A percentile compares a stretch with the other conserved stretches of the same genome.
These are phyloP conservation scores for Podaxis sp. DNA, from an alignment of 768 basidiomycete genomes.

Conservation along the genomic window DNA sequence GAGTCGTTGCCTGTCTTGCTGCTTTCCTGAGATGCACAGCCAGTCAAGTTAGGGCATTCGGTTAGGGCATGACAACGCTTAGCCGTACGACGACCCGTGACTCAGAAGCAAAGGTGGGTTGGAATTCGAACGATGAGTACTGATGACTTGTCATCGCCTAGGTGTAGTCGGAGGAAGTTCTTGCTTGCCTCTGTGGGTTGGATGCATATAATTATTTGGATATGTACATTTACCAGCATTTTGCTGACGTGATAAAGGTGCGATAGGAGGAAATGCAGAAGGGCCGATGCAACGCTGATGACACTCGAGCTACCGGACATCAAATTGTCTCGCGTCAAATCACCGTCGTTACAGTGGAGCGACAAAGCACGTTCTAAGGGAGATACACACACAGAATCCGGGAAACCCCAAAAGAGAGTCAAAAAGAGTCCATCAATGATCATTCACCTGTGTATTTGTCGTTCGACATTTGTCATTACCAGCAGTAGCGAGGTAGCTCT, in stretches of 20 bases:
- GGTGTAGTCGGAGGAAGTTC: not conserved
- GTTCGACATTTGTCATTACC: not conserved
- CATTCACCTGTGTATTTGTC: not conserved
- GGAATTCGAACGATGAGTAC: not conserved
- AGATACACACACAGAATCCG: not conserved
- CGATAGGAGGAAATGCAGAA: not conserved
- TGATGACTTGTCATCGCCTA: not conserved
- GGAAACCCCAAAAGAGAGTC: not conserved
- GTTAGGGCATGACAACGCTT: not conserved
- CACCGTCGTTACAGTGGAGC: not conserved
- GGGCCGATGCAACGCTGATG: not conserved
- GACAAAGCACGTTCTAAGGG: not conserved
- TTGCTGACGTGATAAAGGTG: not conserved
- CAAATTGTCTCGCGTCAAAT: not conserved
- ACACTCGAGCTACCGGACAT: not conserved
- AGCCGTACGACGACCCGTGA: not conserved
- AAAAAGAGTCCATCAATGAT: not conserved
- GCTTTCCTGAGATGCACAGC: not conserved
- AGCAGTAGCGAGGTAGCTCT: not conserved
- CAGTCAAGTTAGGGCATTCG: not conserved
- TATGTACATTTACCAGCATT: not conserved
- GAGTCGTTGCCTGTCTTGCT: no score
- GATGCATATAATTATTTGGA: no score
- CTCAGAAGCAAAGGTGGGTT: no score
- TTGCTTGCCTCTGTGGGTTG: not conserved